Base-by-base conservation (phyloP, 306 rosid species). In the Dryas octopetala region DNA sequence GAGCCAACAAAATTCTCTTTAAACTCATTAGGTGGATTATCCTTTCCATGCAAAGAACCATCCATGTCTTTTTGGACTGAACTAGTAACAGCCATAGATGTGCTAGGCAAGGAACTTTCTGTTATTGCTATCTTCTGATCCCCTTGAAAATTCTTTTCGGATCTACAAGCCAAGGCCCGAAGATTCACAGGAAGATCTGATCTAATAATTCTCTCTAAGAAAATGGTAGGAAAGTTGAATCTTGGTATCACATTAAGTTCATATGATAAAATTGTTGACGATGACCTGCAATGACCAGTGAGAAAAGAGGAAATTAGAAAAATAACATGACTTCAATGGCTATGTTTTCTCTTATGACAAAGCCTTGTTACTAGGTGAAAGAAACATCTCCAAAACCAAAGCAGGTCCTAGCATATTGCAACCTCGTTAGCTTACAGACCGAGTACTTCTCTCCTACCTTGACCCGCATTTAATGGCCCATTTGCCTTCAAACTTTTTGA, bases 141-240 rank as follows among this genome's bases (percentile, higher is more conserved):
- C 79, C 86, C 91, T 58, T 53, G 66, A 64, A 85, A 68, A 52
- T 57, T 83, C 80, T 70, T 91, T 85, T 93, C 97, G 51, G 90
- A 96, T 85, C 96, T 88, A 68, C 78, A 76, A 50, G 97, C 98
- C 85, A 95, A 82, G 74, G 98, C 97, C 75, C 73, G 85, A 62
- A 94, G 98, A 81, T 94, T 94, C 61, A 91, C 91, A 26, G 98
- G 98, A 74, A 95, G 97, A 84, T 91, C 98, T 49, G 98, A 87
- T 76, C 96, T 86, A 79, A 91, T 87, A 72, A 95, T 95, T 86
- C 93, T 88, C 85, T 95, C 97, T 74, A 90, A 82, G 82, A 95
- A 88, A 85, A 95, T 95, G 60, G 97, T 96, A 28, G 97, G 98
- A 77, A 95, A 87, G 78, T 91, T 95, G 86, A 95, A 86, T 80